Conservation (phyloP, 1,139 yeast species). For the Wickerhamomyces sp. region DNA sequence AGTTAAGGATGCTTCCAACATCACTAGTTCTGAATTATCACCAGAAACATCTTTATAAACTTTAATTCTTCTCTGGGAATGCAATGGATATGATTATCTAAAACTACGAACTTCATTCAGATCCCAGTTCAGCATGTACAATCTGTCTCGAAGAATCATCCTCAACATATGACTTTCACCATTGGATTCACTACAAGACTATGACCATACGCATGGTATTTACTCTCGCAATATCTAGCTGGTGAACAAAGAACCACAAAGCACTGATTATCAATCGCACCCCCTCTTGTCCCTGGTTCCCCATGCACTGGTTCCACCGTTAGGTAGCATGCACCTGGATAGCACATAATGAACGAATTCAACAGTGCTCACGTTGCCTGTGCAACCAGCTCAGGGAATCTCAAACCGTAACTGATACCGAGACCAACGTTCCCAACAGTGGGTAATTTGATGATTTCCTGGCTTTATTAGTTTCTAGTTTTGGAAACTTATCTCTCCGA, state of each 20-base stretch:
- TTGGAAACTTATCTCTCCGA: slow-evolving; percentile 80
- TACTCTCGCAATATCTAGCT: slow-evolving; percentile 66
- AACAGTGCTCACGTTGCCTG: slow-evolving; percentile 44
- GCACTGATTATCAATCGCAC: slow-evolving; percentile 87
- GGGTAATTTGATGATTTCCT: slow-evolving; percentile 66
- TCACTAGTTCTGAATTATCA: no score
- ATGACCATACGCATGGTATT: slow-evolving; percentile 92
- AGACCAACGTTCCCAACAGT: slow-evolving; percentile 63
- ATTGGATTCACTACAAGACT: slow-evolving; percentile 81
- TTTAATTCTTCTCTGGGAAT: slow-evolving; percentile 78
- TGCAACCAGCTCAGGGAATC: slow-evolving; percentile 88
- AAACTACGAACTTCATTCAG: slow-evolving; percentile 55
- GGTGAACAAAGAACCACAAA: slow-evolving; percentile 84
- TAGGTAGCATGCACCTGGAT: slow-evolving; percentile 95
- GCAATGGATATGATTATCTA: slow-evolving; percentile 73
- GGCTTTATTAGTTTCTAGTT: slow-evolving; percentile 73
- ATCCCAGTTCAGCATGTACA: slow-evolving; percentile 72
- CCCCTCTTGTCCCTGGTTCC: slow-evolving; percentile 78
- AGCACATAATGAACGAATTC: slow-evolving; percentile 22
- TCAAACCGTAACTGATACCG: slow-evolving; percentile 80
- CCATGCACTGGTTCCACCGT: slow-evolving; percentile 95
- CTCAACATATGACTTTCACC: slow-evolving; percentile 74
- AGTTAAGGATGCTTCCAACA: no score
- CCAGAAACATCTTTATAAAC: slow-evolving; percentile 31
- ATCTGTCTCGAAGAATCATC: slow-evolving; percentile 85